Evolutionary conservation across 257 asterid genomes (phyloP).

Genomic region (Solanum acaule): DNA sequence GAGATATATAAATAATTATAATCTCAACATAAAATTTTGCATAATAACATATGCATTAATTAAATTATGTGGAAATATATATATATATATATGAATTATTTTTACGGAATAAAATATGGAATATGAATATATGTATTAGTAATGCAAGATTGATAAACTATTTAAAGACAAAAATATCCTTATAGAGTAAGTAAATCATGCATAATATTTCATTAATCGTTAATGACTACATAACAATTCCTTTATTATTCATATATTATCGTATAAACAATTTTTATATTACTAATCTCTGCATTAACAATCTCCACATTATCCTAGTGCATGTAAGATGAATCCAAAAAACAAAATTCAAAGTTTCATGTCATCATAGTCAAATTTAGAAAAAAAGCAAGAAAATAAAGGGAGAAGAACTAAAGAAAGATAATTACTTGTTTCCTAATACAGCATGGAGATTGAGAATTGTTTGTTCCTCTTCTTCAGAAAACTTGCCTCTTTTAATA

Average conservation of each 20-base stretch:
- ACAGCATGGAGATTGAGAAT: conserved; percentile 59
- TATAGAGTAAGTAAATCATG: neutral
- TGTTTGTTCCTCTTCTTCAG: conserved; percentile 58
- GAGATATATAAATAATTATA: too few relatives aligned
- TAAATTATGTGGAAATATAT: neutral
- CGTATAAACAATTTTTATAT: too few relatives aligned
- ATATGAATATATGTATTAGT: neutral
- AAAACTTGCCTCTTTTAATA: conserved; percentile 24
- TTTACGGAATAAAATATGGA: too few relatives aligned
- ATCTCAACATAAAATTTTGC: neutral
- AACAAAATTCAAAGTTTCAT: neutral
- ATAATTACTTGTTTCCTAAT: conserved; percentile 54
- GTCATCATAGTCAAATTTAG: neutral
- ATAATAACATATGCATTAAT: neutral
- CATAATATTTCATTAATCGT: neutral
- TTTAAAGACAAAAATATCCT: neutral
- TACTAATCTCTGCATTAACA: too few relatives aligned
- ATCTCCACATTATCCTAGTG: neutral
- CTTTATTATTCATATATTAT: neutral
- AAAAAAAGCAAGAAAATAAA: neutral
- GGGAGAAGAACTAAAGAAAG: neutral
- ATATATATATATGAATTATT: too few relatives aligned
- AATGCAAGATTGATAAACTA: neutral
- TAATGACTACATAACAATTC: neutral
- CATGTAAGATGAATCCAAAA: neutral